Evolutionary conservation across 2,329 filamentous ascomycete species (phyloP).

Genomic region (Didymella pomorum): DNA sequence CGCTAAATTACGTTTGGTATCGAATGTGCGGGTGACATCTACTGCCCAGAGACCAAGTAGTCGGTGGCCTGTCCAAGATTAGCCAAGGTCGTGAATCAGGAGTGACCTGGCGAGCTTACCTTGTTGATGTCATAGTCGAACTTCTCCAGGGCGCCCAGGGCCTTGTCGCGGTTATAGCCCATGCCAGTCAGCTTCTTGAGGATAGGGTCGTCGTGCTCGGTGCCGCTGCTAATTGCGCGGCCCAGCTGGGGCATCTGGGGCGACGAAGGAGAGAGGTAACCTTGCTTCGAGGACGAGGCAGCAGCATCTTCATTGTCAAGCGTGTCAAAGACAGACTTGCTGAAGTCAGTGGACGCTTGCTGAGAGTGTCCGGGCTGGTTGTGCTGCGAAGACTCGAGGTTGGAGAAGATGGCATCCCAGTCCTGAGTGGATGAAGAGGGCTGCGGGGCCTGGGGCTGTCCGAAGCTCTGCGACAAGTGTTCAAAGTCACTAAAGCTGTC

Average conservation of each 20-base stretch:
- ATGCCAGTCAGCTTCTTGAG: constrained; percentile 88
- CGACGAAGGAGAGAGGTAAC: constrained; percentile 24
- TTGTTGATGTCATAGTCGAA: constrained; percentile 96
- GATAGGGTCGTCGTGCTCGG: constrained; percentile 89
- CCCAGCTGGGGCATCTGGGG: constrained; percentile 60
- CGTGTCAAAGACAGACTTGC: constrained; percentile 49
- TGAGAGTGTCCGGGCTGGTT: constrained; percentile 44
- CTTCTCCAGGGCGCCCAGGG: constrained; percentile 84
- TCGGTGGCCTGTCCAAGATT: constrained; percentile 45
- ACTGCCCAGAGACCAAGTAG: constrained; percentile 39
- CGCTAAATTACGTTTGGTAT: constrained; percentile 19
- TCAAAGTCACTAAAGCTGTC: constrained; percentile 62
- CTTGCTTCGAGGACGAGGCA: constrained; percentile 40
- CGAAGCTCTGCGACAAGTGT: constrained; percentile 53
- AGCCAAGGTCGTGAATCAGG: constrained; percentile 20
- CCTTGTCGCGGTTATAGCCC: constrained; percentile 80
- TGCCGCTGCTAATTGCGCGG: constrained; percentile 74
- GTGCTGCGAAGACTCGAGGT: constrained; percentile 66
- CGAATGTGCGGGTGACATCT: constrained; percentile 7
- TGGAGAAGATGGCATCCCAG: constrained; percentile 94
- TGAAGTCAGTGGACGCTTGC: constrained; percentile 45
- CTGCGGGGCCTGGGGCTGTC: constrained; percentile 50
- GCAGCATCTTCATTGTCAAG: constrained; percentile 46
- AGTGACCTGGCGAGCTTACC: constrained; percentile 60
- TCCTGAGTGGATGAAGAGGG: constrained; percentile 67